A percentile compares a stretch with the other conserved stretches of the same genome.
Conservation (phyloP, 1,284 basidiomycete genomes). For the Marasmius fiardii region DNA sequence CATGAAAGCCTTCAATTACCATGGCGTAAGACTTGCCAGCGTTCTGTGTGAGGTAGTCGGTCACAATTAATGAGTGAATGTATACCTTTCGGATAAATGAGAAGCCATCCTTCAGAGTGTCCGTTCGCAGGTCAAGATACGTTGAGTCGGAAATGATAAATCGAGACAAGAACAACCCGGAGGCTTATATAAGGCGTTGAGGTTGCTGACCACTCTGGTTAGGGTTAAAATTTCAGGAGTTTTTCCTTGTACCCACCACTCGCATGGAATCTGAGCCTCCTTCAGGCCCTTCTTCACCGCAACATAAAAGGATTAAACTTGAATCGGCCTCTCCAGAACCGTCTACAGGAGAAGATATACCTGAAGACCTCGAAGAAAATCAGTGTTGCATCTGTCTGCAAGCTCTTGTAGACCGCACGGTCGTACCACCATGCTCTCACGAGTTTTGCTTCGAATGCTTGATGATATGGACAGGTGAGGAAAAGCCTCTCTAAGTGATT, state of each 20-base stretch:
- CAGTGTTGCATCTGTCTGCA: conserved; percentile 75
- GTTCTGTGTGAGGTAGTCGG: too few species aligned
- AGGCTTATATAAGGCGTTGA: too few species aligned
- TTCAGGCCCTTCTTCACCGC: conserved; percentile 15
- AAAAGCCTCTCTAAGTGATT: conserved; percentile 3
- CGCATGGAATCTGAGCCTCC: background rate
- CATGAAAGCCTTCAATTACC: too few species aligned
- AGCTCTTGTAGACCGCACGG: conserved; percentile 67
- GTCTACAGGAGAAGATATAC: conserved; percentile 12
- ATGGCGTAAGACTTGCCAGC: too few species aligned
- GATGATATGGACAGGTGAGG: conserved; percentile 75
- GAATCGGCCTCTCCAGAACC: conserved; percentile 14
- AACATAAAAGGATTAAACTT: conserved; percentile 27
- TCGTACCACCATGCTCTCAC: conserved; percentile 80
- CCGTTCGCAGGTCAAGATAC: too few species aligned
- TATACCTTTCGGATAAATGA: too few species aligned
- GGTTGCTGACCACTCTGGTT: too few species aligned
- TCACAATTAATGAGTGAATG: too few species aligned
- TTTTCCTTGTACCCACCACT: background rate
- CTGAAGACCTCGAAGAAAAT: conserved; percentile 20
- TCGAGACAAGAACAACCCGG: too few species aligned
- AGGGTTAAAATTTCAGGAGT: too few species aligned
- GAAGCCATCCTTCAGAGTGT: too few species aligned
- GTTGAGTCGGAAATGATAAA: too few species aligned
- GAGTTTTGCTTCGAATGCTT: conserved; percentile 90